phyloP scores from a whole-genome alignment of 169 alveolate genomes.

The Plasmodium knowlesi region DNA sequence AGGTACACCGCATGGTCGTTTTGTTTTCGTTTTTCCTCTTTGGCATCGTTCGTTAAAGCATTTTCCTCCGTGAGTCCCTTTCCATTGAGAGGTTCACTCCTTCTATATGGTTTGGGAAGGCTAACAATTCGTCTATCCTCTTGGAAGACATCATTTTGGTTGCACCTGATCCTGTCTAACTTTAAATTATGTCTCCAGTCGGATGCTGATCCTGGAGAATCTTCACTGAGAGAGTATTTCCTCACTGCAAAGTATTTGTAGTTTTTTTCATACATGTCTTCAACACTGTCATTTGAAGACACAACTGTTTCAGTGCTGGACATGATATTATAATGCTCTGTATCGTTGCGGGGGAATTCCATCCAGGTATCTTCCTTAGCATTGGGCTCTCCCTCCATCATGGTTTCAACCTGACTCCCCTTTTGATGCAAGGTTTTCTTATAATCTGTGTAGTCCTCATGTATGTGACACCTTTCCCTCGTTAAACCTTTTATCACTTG shows the following conservation, averaged over 20 bases:
- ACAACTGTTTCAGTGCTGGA: conserved; percentile 25
- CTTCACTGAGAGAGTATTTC: background rate
- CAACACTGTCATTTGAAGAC: conserved; percentile 24
- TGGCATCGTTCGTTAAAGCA: too few relatives aligned
- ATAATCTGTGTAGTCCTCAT: background rate
- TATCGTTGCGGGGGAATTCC: background rate
- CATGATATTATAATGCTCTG: conserved; percentile 51
- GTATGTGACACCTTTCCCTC: background rate
- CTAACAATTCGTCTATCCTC: background rate
- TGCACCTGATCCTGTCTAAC: background rate
- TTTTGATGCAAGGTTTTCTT: background rate
- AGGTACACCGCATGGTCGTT: too few relatives aligned
- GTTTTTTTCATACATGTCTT: conserved; percentile 47
- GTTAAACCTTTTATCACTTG: background rate
- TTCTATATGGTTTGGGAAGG: background rate
- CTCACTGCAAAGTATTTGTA: background rate
- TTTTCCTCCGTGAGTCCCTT: too few relatives aligned
- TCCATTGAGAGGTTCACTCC: too few relatives aligned
- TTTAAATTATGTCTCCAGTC: background rate
- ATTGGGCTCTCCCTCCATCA: background rate
- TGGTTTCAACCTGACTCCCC: background rate
- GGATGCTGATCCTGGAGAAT: background rate
- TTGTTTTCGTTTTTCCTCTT: too few relatives aligned
- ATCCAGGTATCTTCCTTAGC: background rate
- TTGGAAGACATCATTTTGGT: background rate